phyloP scores from a whole-genome alignment of 441 rosid genomes.

The Viola pubescens region DNA sequence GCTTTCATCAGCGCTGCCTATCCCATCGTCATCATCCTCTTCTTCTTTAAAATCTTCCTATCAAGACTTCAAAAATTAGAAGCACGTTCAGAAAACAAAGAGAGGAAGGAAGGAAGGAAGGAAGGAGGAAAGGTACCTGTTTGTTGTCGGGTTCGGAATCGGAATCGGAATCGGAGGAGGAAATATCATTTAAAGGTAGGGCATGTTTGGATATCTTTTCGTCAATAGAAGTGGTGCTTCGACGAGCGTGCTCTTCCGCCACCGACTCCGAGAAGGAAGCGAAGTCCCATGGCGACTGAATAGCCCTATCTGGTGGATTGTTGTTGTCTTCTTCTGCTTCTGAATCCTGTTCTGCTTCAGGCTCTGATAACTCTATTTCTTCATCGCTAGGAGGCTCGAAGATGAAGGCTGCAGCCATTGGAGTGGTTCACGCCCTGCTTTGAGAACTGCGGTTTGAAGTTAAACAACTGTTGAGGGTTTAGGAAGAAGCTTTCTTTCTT shows the following conservation, averaged over 20 bases:
- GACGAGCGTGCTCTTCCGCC: slow-evolving; percentile 88
- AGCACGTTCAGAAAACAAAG: too few species aligned
- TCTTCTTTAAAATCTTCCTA: slow-evolving; percentile 64
- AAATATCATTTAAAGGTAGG: slow-evolving; percentile 21
- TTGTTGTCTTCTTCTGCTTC: slow-evolving; percentile 2
- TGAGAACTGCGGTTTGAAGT: too few species aligned
- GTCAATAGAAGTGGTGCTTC: slow-evolving; percentile 84
- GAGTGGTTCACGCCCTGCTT: not conserved
- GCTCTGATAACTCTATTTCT: slow-evolving; percentile 13
- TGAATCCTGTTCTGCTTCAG: slow-evolving; percentile 12
- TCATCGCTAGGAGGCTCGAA: slow-evolving; percentile 70
- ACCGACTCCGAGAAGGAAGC: slow-evolving; percentile 74
- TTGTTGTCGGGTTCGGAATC: slow-evolving; percentile 42
- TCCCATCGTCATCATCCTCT: slow-evolving; percentile 52
- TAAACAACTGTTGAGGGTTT: too few species aligned
- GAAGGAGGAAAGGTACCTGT: slow-evolving; percentile 52
- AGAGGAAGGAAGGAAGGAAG: not conserved
- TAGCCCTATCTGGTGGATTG: slow-evolving; percentile 21
- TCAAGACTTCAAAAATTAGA: not conserved
- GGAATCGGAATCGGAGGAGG: slow-evolving; percentile 26
- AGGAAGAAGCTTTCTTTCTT: too few species aligned
- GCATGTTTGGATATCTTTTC: slow-evolving; percentile 60
- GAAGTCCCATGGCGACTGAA: slow-evolving; percentile 90
- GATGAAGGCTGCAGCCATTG: slow-evolving; percentile 41
- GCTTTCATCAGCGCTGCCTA: slow-evolving; percentile 23